Evolutionary conservation across 1,284 basidiomycete genomes (phyloP), one percentile per base, ranked within the genome.

Genomic region (Malassezia dermatis): DNA sequence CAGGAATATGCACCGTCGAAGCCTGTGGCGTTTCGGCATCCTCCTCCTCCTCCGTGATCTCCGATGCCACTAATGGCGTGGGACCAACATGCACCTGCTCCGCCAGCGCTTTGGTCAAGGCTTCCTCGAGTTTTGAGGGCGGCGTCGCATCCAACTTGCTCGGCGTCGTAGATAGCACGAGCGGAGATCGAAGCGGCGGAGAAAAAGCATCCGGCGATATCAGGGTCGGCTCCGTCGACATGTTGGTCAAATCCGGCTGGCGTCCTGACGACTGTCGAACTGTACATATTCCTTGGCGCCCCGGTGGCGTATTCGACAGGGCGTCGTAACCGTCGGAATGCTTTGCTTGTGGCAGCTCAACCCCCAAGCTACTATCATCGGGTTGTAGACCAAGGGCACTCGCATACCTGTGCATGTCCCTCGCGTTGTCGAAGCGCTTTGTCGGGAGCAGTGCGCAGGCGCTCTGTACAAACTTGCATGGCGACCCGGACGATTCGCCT

Each of bases 401-500:
- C 11, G 55, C 55, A 37, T 32, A 51, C 50, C 46, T 56, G 35
- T 49, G 48, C n/a, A 24, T 8, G 5, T 19, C 27, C 8, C 31
- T 41, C 26, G 37, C 41, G 31, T 45, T 17, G 30, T 56, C 49
- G 31, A 27, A 32, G 47, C 27, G 31, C 11, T 28, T 28, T 3
- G 13, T 24, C 31, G 37, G 39, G 4, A 17, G 32, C 53, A 27
- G 26, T 12, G 15, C 27, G 19, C 13, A 17, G 27, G 48, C 50
- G 21, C 53, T 57, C 21, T 49, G 47, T 21, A 59, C 51, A 35
- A 59, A 58, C 26, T 53, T 42, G 42, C 57, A 53, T 8, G 49
- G 27, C 12, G 46, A 19, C 6, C 58, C 56, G 5, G 56, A 57
- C 53, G 64, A 60, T 19, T 67, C 66, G 19, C 56, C 50, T 23